These are phyloP conservation scores for Xylaria multiplex DNA, from an alignment of 2,329 filamentous ascomycete genomes.

Conservation along the genomic window DNA sequence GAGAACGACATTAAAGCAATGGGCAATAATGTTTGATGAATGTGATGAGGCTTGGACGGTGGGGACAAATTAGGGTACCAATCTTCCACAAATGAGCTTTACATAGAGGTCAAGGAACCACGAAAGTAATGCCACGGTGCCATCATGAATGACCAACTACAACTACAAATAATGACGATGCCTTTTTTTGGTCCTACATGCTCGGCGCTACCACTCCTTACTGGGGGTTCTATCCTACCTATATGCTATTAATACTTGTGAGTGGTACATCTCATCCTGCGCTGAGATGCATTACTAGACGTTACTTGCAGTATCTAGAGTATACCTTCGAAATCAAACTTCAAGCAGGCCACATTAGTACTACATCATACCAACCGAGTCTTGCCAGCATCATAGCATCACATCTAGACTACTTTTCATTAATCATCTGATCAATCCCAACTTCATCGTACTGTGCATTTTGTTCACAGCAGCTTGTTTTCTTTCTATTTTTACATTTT, in stretches of 20 bases:
- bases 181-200: slow-evolving; percentile 17
- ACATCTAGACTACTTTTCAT: slow-evolving; percentile 24
- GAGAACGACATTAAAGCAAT: slow-evolving; percentile 46
- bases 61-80: slow-evolving; percentile 40
- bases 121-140: slow-evolving; percentile 39
- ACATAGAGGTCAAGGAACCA: slow-evolving; percentile 42
- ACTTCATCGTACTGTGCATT: neutral
- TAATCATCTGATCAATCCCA: slow-evolving; percentile 4
- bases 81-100: slow-evolving; percentile 38
- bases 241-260: neutral
- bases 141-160: slow-evolving; percentile 38
- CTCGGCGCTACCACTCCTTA: neutral
- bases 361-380: slow-evolving; percentile 27
- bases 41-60: slow-evolving; percentile 46
- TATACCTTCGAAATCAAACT: neutral
- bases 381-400: slow-evolving; percentile 4
- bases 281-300: neutral
- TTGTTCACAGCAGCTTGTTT: slow-evolving; percentile 13
- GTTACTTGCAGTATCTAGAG: slow-evolving; percentile 3
- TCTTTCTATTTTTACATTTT: neutral
- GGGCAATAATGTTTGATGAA: slow-evolving; percentile 46
- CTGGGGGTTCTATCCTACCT: neutral
- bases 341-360: slow-evolving; percentile 6
- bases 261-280: slow-evolving; percentile 1
- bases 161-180: slow-evolving; percentile 21